Base-by-base conservation (phyloP, 2,329 filamentous ascomycete species). In the Zasmidium cellare region DNA sequence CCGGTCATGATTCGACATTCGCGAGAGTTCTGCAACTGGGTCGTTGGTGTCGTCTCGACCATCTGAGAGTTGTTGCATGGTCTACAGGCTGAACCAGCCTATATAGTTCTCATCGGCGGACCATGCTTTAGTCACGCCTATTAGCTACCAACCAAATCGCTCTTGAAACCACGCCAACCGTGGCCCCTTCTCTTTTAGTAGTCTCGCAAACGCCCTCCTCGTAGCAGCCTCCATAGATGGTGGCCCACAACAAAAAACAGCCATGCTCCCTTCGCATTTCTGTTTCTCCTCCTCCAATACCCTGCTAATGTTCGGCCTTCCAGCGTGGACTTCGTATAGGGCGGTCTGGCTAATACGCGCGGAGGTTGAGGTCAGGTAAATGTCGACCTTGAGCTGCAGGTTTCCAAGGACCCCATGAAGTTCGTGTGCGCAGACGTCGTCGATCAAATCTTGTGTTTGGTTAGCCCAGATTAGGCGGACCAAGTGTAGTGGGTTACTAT, bases 191-290 rank as follows among this genome's bases (percentile, higher is more conserved):
- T 53, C 51, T 3, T 20, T 9, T 16, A 53, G 41, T 22, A 53
- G 20, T 24, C 18, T 31, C 38, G 16, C 20, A 38, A 53, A 35
- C 12, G 20, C 9, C 18, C 46, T 53, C 38, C 51, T 53, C 9
- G 20, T 20, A 16, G 19, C 20, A 28, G 16, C 19, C 44, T 41
- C 50, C 44, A 61, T 22, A 9, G 16, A n/a, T 12, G 46, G 12
- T 9, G 59, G 59, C 22, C 59, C 58, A 46, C 58, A 60, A 38
- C 58, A 57, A 23, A 60, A 55, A 16, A 60, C 51, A 9, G 44
- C 50, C 31, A 58, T 45, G 18, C 49, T 44, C 12, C 23, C 28
- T 14, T 16, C 14, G 35, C 23, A 45, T 16, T 18, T 38, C 3
- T 3, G 25, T 18, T 52, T 24, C 14, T 31, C 44, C 24, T 47